Evolutionary conservation across 1,139 yeast species (phyloP).

Genomic region (Arxiozyma telluris): DNA sequence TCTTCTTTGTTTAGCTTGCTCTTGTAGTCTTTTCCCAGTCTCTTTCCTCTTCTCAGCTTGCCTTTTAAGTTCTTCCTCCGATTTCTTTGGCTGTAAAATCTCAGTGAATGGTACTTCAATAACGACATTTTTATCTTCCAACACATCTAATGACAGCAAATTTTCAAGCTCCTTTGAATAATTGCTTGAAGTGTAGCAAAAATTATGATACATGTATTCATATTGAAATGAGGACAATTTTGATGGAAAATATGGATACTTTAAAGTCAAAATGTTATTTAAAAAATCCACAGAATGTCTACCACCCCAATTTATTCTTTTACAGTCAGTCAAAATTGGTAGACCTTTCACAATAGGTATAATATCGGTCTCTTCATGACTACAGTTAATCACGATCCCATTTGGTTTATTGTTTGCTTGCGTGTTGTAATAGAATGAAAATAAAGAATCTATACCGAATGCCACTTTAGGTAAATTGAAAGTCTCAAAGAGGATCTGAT

Average conservation of each 20-base stretch:
- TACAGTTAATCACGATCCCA: conserved; percentile 75
- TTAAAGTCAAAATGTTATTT: conserved; percentile 56
- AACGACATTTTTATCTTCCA: conserved; percentile 62
- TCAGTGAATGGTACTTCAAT: conserved; percentile 77
- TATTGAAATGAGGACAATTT: conserved; percentile 58
- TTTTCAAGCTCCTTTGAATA: conserved; percentile 55
- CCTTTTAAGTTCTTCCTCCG: conserved; percentile 71
- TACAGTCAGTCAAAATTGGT: conserved; percentile 60
- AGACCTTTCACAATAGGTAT: conserved; percentile 68
- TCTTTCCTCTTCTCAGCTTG: conserved; percentile 78
- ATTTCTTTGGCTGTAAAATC: conserved; percentile 54
- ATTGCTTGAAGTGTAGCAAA: conserved; percentile 66
- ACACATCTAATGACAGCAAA: conserved; percentile 50
- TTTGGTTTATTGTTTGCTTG: conserved; percentile 37
- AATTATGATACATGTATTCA: conserved; percentile 59
- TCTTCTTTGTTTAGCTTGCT: conserved; percentile 82
- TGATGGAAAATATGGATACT: conserved; percentile 87
- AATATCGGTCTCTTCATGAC: conserved; percentile 73
- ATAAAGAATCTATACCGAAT: conserved; percentile 75
- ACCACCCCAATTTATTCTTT: conserved; percentile 91
- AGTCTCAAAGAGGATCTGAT: conserved; percentile 75
- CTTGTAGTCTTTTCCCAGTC: conserved; percentile 81
- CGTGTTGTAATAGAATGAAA: conserved; percentile 47
- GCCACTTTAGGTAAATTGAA: conserved; percentile 64
- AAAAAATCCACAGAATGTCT: conserved; percentile 59